Base-by-base conservation (phyloP, 257 asterid species). In the Handroanthus guayacan region DNA sequence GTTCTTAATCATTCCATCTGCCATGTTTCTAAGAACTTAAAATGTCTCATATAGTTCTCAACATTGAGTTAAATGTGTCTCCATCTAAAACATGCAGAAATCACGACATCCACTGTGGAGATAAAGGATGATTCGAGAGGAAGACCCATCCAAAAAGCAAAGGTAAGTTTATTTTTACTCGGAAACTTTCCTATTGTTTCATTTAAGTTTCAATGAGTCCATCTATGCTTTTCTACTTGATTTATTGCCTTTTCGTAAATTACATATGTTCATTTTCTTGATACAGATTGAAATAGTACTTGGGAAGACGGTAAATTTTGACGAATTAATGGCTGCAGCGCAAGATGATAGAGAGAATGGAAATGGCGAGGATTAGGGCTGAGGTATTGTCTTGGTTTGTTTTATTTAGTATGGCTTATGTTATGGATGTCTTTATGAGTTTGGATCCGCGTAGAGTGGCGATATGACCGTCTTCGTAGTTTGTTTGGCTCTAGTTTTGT, bases 81-180 rank as follows among this genome's bases (percentile, higher is more conserved):
- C 67, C 74, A 31, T 78, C 12, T 63, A 50, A 54, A 57, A 72
- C 63, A 13, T 85, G 90, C 74, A 93, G 98, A 85, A 77, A 93
- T 93, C 82, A 84, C 58, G 81, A 93, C 98, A 74, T 89, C 97
- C 67, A 91, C 96, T 5, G 97, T 93, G 76, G 98, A 93, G 75
- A 86, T 91, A 75, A 91, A 81, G 69, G 98, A 93, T 72, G 98
- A 93, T 48, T 82, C 89, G 31, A 83, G 93, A 34, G 97, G 97
- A 69, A 83, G 98, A 50, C 89, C 97, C 1, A 81, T 88, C 77
- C 95, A 88, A 45, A 93, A 93, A 80, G 95, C 97, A 62, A 93
- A 91, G 92, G 98, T 88, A 78, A 48, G 76, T 71, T 17, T n/a
- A 55, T 3, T 52, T 68, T 31, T 57, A 12, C 43, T 14, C 43